These are phyloP conservation scores for Elsinoe necatrix DNA, from an alignment of 2,329 filamentous ascomycete species.

Conservation along the genomic window DNA sequence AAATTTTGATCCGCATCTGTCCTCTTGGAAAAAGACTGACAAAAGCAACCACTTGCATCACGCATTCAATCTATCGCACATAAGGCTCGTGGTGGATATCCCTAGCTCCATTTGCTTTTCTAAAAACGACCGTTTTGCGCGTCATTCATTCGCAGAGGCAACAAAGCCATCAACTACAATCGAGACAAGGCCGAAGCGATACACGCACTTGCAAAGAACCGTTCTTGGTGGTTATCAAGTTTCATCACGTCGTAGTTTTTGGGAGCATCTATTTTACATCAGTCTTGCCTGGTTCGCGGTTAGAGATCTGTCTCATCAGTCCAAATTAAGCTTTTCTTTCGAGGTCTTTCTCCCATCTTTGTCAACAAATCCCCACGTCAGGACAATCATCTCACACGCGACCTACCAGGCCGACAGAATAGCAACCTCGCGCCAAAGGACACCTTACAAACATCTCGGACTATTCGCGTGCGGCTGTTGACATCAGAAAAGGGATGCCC, in stretches of 20 bases:
- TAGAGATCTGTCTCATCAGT: constrained; percentile 16
- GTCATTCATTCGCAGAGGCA: neutral
- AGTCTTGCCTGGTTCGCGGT: constrained; percentile 6
- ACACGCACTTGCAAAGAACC: neutral
- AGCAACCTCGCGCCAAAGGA: neutral
- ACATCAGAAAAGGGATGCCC: neutral
- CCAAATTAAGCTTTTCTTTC: constrained; percentile 15
- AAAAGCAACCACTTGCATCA: neutral
- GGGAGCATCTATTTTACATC: neutral
- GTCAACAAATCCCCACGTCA: constrained; percentile 16
- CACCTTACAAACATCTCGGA: neutral
- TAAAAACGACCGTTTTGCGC: constrained; percentile 8
- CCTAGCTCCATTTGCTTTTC: constrained; percentile 13
- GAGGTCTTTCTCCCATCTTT: constrained; percentile 10
- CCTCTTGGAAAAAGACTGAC: neutral
- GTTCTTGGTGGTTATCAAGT: neutral
- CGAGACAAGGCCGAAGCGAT: no score
- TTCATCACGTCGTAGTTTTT: neutral
- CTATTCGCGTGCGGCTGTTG: neutral
- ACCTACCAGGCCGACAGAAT: neutral
- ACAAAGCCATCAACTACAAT: constrained; percentile 3
- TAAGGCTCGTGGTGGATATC: neutral
- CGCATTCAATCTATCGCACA: neutral
- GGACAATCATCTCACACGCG: constrained; percentile 13
- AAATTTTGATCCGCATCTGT: neutral